Conservation (phyloP, 768 basidiomycete species). For the Rhodotorula graminis region DNA sequence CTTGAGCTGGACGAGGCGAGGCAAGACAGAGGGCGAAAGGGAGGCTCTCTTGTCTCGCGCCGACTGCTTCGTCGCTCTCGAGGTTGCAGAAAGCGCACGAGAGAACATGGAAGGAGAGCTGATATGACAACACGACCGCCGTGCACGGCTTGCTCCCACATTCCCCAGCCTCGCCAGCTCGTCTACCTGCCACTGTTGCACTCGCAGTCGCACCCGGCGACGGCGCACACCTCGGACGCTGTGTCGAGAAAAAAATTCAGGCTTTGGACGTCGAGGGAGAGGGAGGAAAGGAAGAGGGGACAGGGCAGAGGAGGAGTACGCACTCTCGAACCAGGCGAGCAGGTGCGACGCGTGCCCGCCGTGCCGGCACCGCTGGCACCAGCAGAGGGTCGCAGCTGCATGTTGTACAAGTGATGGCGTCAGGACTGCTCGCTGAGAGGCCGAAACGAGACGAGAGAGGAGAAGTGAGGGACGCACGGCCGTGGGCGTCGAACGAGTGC, state of each 20-base stretch:
- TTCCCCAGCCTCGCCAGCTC: background rate
- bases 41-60: too few relatives aligned
- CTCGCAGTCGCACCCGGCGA: conserved; percentile 29
- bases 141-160: background rate
- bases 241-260: background rate
- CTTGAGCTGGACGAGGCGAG: too few relatives aligned
- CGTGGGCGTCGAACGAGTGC: conserved; percentile 25
- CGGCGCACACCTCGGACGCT: conserved; percentile 19
- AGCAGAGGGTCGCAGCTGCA: conserved; percentile 28
- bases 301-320: too few relatives aligned
- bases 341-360: conserved; percentile 35
- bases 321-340: conserved; percentile 37
- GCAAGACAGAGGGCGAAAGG: too few relatives aligned
- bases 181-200: conserved; percentile 2
- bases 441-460: background rate
- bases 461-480: conserved; percentile 25
- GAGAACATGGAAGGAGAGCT: background rate
- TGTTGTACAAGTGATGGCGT: too few relatives aligned
- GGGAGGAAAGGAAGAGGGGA: background rate
- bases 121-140: background rate
- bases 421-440: background rate
- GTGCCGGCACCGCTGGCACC: conserved; percentile 34
- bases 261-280: background rate
- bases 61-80: too few relatives aligned
- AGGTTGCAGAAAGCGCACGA: too few relatives aligned